Percentiles rank a stretch among this genome's conserved stretches.
Conservation (phyloP, 2,329 filamentous ascomycete species). For the Bipolaris zeicola region DNA sequence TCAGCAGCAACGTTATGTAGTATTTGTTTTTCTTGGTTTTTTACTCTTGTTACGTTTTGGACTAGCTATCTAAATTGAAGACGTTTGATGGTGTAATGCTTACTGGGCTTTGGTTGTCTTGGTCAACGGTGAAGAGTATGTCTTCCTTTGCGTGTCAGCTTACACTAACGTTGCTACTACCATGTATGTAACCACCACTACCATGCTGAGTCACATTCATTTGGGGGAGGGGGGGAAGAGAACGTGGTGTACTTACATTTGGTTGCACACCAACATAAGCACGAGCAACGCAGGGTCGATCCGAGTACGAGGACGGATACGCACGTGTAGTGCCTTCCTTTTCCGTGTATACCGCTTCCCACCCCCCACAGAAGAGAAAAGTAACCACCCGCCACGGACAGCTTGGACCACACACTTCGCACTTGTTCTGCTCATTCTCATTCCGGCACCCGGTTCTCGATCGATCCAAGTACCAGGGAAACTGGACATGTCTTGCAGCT, state of each 20-base stretch:
- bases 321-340: conserved; percentile 12
- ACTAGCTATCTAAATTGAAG: conserved; percentile 21
- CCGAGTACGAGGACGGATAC: conserved; percentile 8
- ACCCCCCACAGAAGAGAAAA: conserved; percentile 1
- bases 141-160: background rate
- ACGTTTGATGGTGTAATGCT: conserved; percentile 18
- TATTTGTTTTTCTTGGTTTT: conserved; percentile 9
- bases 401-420: background rate
- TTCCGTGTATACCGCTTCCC: conserved; percentile 1
- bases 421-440: background rate
- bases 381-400: background rate
- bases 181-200: background rate
- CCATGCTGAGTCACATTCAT: conserved; percentile 2
- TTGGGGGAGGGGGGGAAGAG: background rate
- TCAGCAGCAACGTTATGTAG: conserved; percentile 9
- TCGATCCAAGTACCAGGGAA: background rate
- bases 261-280: background rate
- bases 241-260: background rate
- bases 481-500: background rate
- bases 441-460: background rate
- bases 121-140: background rate
- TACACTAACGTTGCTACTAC: background rate
- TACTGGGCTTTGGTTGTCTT: background rate
- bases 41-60: conserved; percentile 4
- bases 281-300: conserved; percentile 6